Evolutionary conservation across 108 stramenopile genomes (phyloP).

Genomic region (Chaetoceros muelleri): DNA sequence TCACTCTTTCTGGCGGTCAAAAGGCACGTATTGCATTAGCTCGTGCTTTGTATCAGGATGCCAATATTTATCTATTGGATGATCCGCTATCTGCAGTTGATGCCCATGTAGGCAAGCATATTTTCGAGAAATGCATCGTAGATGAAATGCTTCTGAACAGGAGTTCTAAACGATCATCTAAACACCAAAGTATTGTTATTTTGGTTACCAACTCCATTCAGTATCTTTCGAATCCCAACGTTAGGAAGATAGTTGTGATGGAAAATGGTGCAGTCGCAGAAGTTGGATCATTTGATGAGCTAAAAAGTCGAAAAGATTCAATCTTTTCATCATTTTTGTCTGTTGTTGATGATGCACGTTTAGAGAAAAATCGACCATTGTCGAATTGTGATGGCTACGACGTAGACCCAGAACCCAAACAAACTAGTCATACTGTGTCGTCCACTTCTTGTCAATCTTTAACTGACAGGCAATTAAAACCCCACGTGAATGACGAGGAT

Average conservation of each 20-base stretch:
- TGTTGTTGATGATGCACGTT: slow-evolving; percentile 23
- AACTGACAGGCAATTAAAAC: background rate
- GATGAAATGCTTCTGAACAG: slow-evolving; percentile 38
- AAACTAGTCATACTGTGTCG: slow-evolving; percentile 1
- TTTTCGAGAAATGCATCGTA: slow-evolving; percentile 85
- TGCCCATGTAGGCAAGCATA: slow-evolving; percentile 84
- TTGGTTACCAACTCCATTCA: slow-evolving; percentile 92
- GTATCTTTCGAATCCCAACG: slow-evolving; percentile 55
- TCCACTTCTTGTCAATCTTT: no score
- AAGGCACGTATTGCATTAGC: slow-evolving; percentile 94
- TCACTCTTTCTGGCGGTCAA: slow-evolving; percentile 89
- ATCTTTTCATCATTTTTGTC: slow-evolving; percentile 39
- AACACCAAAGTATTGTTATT: slow-evolving; percentile 45
- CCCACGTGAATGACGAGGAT: slow-evolving; percentile 5
- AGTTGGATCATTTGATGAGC: slow-evolving; percentile 60
- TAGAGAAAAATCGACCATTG: slow-evolving; percentile 1
- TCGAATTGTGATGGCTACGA: background rate
- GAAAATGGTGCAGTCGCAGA: slow-evolving; percentile 69
- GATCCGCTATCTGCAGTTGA: slow-evolving; percentile 92
- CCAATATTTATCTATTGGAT: slow-evolving; percentile 86
- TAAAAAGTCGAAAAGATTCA: slow-evolving; percentile 36
- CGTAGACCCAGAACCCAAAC: background rate
- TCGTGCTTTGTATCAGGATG: slow-evolving; percentile 84
- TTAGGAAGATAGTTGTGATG: slow-evolving; percentile 69
- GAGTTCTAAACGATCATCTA: slow-evolving; percentile 7